Base-by-base conservation (phyloP, 2,329 filamentous ascomycete genomes). In the Pseudogymnoascus sp. region DNA sequence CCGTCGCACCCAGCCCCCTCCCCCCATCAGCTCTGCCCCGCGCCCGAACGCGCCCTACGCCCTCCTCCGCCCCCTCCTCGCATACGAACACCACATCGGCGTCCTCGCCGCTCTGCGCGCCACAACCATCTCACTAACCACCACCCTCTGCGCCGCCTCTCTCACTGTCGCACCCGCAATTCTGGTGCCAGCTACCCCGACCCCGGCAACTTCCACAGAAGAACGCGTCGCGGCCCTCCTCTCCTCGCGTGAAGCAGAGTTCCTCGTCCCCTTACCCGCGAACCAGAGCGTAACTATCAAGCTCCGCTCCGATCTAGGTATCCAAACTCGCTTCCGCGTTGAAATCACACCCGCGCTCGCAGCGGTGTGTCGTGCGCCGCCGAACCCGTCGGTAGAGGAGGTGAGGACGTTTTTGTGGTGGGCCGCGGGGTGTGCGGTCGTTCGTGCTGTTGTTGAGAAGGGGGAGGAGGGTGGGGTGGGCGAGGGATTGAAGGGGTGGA, bases 1-100 rank as follows among this genome's bases (percentile, higher is more conserved):
- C 40, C 83, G 83, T 47, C 84, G 92, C 62, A 88, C 87, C 1
- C 83, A 86, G 31, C 79, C 86, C 1, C 86, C 87, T 7, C 77
- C 79, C 6, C 82, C 86, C 14, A 69, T 73, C 42, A 69, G 5
- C 71, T 86, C 65, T 77, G 78, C 78, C 61, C 81, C 80, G 65
- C 77, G 79, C 37, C 72, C 80, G 21, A 76, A 75, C 5, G 79
- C 78, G 2, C 77, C 83, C 51, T 81, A 86, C 62, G 76, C 45
- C 14, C 77, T 90, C 21, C 74, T 90, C 16, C 81, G 84, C 11
- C 83, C 85, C 1, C 73, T 88, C 5, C 73, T 74, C 29, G 70
- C 70, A 1, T 68, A 71, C 10, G 60, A 72, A 11, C 67, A 67
- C 16, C 71, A 74, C 60, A 68, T 73, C 62, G 64, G 67, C 12